phyloP scores from a whole-genome alignment of 768 basidiomycete genomes.

The Collybia sp. region DNA sequence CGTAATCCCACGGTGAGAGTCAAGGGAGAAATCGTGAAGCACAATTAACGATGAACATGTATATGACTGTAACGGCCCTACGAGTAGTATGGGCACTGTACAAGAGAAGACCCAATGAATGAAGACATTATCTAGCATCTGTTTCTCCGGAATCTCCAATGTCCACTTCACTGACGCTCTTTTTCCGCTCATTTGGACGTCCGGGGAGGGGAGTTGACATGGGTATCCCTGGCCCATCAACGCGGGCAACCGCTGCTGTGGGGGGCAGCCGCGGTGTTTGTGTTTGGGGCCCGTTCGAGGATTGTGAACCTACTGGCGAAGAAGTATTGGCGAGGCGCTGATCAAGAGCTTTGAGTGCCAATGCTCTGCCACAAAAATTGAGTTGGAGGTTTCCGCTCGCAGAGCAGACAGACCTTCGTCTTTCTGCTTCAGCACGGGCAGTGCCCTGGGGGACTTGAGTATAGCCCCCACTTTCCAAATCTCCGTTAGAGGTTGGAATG shows the following conservation, averaged over 20 bases:
- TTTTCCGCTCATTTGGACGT: slow-evolving; percentile 25
- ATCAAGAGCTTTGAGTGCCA: slow-evolving; percentile 96
- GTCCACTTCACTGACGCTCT: slow-evolving; percentile 31
- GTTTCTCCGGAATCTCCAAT: slow-evolving; percentile 23
- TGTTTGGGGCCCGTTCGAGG: slow-evolving; percentile 24
- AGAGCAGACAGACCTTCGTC: slow-evolving; percentile 66
- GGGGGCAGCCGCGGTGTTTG: slow-evolving; percentile 26
- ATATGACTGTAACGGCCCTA: slow-evolving; percentile 5
- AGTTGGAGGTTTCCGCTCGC: slow-evolving; percentile 4
- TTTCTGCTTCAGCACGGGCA: slow-evolving; percentile 93
- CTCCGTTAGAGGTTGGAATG: slow-evolving; percentile 59
- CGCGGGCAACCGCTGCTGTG: slow-evolving; percentile 24
- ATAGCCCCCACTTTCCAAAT: slow-evolving; percentile 72
- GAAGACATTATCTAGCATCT: slow-evolving; percentile 22
- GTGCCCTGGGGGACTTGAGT: slow-evolving; percentile 69
- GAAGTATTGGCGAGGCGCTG: slow-evolving; percentile 77
- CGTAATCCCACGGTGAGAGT: background rate
- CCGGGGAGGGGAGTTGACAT: slow-evolving; percentile 13
- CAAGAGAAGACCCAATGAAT: background rate
- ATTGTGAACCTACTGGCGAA: slow-evolving; percentile 32
- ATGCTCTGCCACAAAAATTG: slow-evolving; percentile 52
- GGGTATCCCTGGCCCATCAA: slow-evolving; percentile 24
- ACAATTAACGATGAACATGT: background rate
- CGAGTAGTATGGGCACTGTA: slow-evolving; percentile 7
- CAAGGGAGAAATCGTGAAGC: background rate